Evolutionary conservation across 2,329 filamentous ascomycete species (phyloP), one percentile per base, ranked within the genome.

Genomic region (Phialemoniopsis sp.): DNA sequence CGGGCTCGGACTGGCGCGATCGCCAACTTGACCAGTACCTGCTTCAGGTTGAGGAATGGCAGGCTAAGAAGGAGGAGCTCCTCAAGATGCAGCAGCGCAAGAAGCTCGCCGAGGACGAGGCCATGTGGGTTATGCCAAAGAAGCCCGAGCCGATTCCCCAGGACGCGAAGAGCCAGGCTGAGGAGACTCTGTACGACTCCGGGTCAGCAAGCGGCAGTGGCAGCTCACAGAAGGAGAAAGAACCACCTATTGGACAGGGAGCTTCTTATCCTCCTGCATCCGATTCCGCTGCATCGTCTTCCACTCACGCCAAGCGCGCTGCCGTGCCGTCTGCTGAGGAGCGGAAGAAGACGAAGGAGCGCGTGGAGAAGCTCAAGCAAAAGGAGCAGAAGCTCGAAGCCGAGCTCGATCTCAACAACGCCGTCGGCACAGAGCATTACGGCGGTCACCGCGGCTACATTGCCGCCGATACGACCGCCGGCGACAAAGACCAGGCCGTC

Each of bases 11-110:
- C 2, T 67, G 55, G 46, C 66, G 77, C 30, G 63, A 69, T 2
- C 42, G 58, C 29, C 54, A 71, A 48, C 52, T 76, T 32, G 55
- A 51, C 16, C 54, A 64, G 4, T 80, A 72, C 38, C 32, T 66
- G 26, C 46, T 54, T 8, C 46, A 49, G 15, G 49, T 62, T 53
- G 66, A 68, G 38, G 54, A 64, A 31, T 61, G 63, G 46, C 63
- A 72, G 39, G 53, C 53, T 12, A 50, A 64, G 46, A 49, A 56
- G 40, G 42, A 53, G 29, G 44, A 56, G 39, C 42, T 46, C 4
- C 32, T 48, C 26, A 48, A 46, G 35, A 41, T 51, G 37, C 44
- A 52, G 35, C 46, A 53, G 13, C 40, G 49, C 41, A 43, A 41
- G 15, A 46, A 38, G 8, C 46, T 47, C 39, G 41, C 38, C 10